Percentiles rank a stretch among this genome's conserved stretches.
These are phyloP conservation scores for Taxawa tesnikishii DNA, from an alignment of 2,329 filamentous ascomycete genomes.

Conservation along the genomic window DNA sequence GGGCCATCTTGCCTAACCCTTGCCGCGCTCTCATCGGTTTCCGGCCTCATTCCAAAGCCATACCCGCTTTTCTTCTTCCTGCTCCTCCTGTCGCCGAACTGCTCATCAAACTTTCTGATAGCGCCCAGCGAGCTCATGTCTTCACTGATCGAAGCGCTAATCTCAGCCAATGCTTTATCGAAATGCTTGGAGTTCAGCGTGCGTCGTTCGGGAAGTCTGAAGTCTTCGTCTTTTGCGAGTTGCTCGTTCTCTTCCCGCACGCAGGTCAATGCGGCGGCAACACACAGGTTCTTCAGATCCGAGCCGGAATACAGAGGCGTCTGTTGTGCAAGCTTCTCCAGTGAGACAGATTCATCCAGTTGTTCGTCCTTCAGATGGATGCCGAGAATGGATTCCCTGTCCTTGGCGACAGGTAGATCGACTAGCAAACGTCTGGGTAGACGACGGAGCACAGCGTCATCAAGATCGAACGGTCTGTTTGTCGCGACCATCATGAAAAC, in stretches of 20 bases:
- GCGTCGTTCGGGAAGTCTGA: constrained; percentile 57
- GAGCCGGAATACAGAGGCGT: constrained; percentile 73
- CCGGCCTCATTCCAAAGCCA: constrained; percentile 11
- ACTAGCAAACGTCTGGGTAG: constrained; percentile 61
- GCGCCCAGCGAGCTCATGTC: constrained; percentile 80
- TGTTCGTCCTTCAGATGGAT: constrained; percentile 60
- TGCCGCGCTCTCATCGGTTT: constrained; percentile 18
- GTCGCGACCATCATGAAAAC: constrained; percentile 98
- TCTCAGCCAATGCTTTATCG: constrained; percentile 72
- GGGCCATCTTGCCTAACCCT: constrained; percentile 13
- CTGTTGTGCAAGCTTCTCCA: constrained; percentile 49
- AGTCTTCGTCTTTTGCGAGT: constrained; percentile 24
- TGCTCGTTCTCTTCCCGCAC: constrained; percentile 58
- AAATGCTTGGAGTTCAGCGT: constrained; percentile 62
- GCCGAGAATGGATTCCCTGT: constrained; percentile 55
- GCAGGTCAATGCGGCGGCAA: constrained; percentile 66
- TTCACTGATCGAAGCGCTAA: constrained; percentile 83
- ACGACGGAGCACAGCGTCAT: constrained; percentile 72
- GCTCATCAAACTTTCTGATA: constrained; percentile 90
- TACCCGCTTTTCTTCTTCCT: constrained; percentile 32
- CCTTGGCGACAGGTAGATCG: constrained; percentile 55
- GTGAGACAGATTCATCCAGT: constrained; percentile 47
- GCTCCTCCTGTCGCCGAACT: constrained; percentile 72
- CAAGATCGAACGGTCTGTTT: constrained; percentile 88
- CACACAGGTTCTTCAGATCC: constrained; percentile 71